Base-by-base conservation (phyloP, 768 basidiomycete species). In the Leccinum longicurvipes region DNA sequence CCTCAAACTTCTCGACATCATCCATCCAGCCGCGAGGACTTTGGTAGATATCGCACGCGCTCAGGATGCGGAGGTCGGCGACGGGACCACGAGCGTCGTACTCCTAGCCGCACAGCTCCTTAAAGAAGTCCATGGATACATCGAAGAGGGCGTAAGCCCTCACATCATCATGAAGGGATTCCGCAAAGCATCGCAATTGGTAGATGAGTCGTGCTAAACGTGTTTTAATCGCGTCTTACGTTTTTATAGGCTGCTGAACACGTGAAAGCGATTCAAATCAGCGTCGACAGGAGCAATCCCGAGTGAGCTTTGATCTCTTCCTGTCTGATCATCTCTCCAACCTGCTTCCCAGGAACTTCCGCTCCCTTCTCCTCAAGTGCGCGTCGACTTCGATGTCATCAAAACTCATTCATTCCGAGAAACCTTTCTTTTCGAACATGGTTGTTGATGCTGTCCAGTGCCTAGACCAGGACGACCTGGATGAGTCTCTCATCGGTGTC, bases 321-420 rank as follows among this genome's bases (percentile, higher is more conserved):
- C 32, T 62, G 27, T 21, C 27, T 32, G 11, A 24, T 29, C 44
- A 17, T 9, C 53, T 41, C 39, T 54, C 49, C 47, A 41, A 70
- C 55, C 41, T 29, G 50, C 23, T 56, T 51, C 3, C 7, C 63
- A 98, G 96, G 61, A 84, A 84, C 63, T 97, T 98, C 82, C 93
- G 87, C 47, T 91, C 94, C 59, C 85, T 98, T 23, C 82, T 98
- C 31, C 80, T 97, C 63, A 95, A 97, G 78, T 97, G 94, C 73
- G 97, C 97, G 25, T 88, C 94, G 25, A 99, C 97, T 3, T 96
- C 97, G n/a, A 98, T 98, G 96, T 98, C 97, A 15, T 98, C 96
- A 58, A 99, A 98, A 74, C 84, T 98, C 58, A 98, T 99, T 64
- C 96, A 98, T 71, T 93, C 93, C 14, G 93, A 98, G 76, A 98